These are phyloP conservation scores for Phytopythium montanum DNA, from an alignment of 352 stramenopile species.

Conservation along the genomic window DNA sequence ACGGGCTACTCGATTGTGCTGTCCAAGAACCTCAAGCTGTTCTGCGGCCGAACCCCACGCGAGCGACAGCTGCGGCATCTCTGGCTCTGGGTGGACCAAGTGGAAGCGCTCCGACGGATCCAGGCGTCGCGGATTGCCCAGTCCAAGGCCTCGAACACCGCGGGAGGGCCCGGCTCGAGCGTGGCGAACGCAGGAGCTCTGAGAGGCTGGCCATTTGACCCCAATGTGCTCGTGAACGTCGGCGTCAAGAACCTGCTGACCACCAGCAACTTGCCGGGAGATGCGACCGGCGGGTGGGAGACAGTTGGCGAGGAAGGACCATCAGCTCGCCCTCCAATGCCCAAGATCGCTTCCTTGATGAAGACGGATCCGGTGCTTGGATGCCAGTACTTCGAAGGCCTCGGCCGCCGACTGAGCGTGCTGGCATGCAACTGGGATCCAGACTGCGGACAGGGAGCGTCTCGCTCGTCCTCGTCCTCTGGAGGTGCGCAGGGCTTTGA, in stretches of 20 bases:
- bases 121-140: constrained; percentile 54
- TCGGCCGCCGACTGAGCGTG: constrained; percentile 59
- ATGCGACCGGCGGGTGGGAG: constrained; percentile 1
- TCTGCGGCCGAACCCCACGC: constrained; percentile 31
- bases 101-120: constrained; percentile 65
- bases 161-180: constrained; percentile 21
- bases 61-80: constrained; percentile 55
- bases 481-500: constrained; percentile 25
- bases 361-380: constrained; percentile 65
- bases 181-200: constrained; percentile 35
- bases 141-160: constrained; percentile 21
- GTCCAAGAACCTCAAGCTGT: constrained; percentile 74
- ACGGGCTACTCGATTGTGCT: constrained; percentile 74
- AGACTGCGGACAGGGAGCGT: constrained; percentile 41
- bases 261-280: constrained; percentile 13
- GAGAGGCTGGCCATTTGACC: constrained; percentile 68
- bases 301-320: constrained; percentile 6
- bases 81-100: constrained; percentile 85
- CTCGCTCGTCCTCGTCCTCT: constrained; percentile 15
- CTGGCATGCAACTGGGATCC: constrained; percentile 85
- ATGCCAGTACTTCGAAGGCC: constrained; percentile 72
- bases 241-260: constrained; percentile 69
- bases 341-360: constrained; percentile 39
- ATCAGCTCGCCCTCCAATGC: background rate
- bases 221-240: constrained; percentile 49